phyloP scores from a whole-genome alignment of 2,329 filamentous ascomycete genomes.

The Colletotrichum coccodes region DNA sequence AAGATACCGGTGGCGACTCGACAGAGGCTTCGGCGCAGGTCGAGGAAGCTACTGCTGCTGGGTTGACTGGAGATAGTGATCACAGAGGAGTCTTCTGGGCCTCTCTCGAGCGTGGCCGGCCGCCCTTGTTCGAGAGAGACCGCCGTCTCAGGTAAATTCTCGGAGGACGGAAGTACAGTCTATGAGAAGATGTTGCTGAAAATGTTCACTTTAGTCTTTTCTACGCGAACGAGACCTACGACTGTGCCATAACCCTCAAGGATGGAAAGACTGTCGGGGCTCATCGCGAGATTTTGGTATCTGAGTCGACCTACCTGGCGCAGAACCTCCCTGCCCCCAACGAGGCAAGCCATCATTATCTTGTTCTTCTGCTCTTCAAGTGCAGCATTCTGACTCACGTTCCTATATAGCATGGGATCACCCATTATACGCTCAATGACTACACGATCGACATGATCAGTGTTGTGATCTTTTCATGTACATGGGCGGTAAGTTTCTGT shows the following conservation, averaged over 20 bases:
- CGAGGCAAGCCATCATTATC: conserved; percentile 34
- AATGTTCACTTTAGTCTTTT: neutral
- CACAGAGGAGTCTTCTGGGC: neutral
- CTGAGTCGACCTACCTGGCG: conserved; percentile 46
- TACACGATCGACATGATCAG: neutral
- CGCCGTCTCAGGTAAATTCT: conserved; percentile 10
- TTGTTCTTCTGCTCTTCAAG: neutral
- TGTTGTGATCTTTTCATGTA: conserved; percentile 47
- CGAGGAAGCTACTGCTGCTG: neutral
- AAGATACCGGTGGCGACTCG: neutral
- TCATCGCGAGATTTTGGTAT: conserved; percentile 46
- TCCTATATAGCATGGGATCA: conserved; percentile 39
- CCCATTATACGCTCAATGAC: conserved; percentile 25
- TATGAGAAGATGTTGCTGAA: neutral
- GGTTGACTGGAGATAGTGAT: neutral
- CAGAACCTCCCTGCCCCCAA: conserved; percentile 43
- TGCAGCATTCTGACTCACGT: neutral
- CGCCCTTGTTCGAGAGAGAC: conserved; percentile 9
- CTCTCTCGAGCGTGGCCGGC: conserved; percentile 11
- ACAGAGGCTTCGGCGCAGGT: neutral
- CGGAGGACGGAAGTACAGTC: neutral
- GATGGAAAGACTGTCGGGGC: neutral
- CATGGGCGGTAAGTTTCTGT: conserved; percentile 40
- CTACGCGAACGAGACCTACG: neutral
- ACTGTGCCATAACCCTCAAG: conserved; percentile 8